phyloP scores from a whole-genome alignment of 768 basidiomycete species.

The Mycena latifolia region DNA sequence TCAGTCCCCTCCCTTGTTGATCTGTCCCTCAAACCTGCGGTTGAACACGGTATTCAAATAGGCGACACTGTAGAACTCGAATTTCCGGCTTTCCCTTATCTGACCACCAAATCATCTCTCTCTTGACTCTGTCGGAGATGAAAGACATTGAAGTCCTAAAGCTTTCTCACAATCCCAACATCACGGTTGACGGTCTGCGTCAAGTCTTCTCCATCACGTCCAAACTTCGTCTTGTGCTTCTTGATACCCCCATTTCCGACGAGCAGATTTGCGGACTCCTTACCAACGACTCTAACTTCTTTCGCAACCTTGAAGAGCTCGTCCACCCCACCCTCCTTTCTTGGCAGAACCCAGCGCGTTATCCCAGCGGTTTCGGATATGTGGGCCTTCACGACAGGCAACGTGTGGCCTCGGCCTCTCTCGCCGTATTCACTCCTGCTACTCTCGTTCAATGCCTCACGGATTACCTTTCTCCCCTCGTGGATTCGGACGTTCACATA shows the following conservation, averaged over 20 bases:
- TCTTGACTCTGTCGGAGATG: slow-evolving; percentile 21
- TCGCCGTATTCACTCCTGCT: slow-evolving; percentile 45
- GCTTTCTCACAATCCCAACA: slow-evolving; percentile 42
- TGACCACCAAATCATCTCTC: slow-evolving; percentile 39
- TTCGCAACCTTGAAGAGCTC: slow-evolving; percentile 43
- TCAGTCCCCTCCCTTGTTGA: slow-evolving; percentile 43
- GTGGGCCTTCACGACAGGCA: neutral
- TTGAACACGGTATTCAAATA: slow-evolving; percentile 40
- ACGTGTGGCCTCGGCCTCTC: slow-evolving; percentile 13
- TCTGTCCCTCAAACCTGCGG: slow-evolving; percentile 41
- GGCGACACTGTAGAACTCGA: slow-evolving; percentile 43
- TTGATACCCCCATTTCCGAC: slow-evolving; percentile 41
- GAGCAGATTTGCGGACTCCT: slow-evolving; percentile 40
- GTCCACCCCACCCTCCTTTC: slow-evolving; percentile 43
- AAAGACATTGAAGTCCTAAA: slow-evolving; percentile 38
- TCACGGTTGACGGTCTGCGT: slow-evolving; percentile 41
- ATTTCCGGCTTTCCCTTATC: slow-evolving; percentile 41
- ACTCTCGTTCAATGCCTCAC: slow-evolving; percentile 41
- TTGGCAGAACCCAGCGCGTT: slow-evolving; percentile 17
- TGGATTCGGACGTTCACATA: neutral
- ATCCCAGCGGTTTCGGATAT: slow-evolving; percentile 39
- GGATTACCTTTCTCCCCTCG: slow-evolving; percentile 24
- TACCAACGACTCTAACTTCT: slow-evolving; percentile 40
- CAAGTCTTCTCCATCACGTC: slow-evolving; percentile 38
- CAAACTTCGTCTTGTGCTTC: slow-evolving; percentile 41